These are phyloP conservation scores for Phellopilus nigrolimitatus DNA, from an alignment of 1,284 basidiomycete species.

Conservation along the genomic window DNA sequence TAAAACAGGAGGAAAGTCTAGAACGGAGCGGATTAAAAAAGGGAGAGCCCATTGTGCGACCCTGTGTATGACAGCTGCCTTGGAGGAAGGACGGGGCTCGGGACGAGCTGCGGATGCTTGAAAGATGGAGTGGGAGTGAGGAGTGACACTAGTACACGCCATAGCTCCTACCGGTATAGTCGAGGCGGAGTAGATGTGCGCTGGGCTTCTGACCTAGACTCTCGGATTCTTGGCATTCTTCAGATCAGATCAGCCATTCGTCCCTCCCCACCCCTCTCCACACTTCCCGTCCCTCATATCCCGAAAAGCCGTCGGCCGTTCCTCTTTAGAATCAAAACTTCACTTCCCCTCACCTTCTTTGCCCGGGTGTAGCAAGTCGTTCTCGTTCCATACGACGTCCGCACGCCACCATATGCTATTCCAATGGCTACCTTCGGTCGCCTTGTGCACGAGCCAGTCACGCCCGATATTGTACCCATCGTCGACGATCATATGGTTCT, in stretches of 20 bases:
- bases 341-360: constrained; percentile 46
- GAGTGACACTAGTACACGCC: too few species aligned
- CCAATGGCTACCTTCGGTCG: constrained; percentile 56
- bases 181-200: too few species aligned
- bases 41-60: background rate
- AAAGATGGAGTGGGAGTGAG: too few species aligned
- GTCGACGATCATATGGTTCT: constrained; percentile 65
- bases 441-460: constrained; percentile 64
- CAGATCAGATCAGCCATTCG: too few species aligned
- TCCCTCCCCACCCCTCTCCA: too few species aligned
- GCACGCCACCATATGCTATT: constrained; percentile 65
- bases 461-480: constrained; percentile 77
- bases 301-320: background rate
- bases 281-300: too few species aligned
- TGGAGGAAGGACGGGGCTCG: too few species aligned
- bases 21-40: background rate
- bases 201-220: too few species aligned
- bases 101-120: too few species aligned
- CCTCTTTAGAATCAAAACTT: background rate
- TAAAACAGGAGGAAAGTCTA: background rate
- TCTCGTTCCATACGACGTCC: constrained; percentile 62
- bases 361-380: constrained; percentile 59
- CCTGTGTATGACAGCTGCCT: too few species aligned
- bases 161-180: too few species aligned
- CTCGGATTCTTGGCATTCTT: too few species aligned